Evolutionary conservation across 2,329 filamentous ascomycete species (phyloP).

Genomic region (Pestalotiopsis sp.): DNA sequence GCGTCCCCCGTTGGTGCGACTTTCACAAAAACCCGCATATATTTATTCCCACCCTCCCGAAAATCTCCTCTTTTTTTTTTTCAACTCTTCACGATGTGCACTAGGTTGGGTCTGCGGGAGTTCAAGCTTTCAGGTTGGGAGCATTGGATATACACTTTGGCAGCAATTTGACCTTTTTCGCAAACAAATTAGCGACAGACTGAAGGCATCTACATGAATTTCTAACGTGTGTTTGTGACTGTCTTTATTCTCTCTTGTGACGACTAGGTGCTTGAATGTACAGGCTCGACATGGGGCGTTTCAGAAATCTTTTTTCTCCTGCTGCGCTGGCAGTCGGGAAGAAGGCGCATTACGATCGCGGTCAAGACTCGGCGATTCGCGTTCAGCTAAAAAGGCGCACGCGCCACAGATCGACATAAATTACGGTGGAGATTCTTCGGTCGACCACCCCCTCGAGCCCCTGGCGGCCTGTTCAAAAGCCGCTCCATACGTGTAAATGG

Average conservation of each 20-base stretch:
- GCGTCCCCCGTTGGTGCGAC: conserved; percentile 16
- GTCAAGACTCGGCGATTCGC: background rate
- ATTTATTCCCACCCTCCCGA: conserved; percentile 1
- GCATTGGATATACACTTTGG: conserved; percentile 10
- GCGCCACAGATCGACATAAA: background rate
- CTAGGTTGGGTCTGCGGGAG: conserved; percentile 11
- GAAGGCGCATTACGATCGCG: background rate
- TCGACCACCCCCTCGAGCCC: background rate
- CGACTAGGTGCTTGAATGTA: too few species aligned
- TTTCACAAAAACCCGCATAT: conserved; percentile 13
- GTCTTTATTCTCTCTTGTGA: background rate
- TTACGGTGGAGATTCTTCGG: background rate
- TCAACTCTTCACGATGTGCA: conserved; percentile 9
- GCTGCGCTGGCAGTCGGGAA: background rate
- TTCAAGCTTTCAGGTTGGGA: conserved; percentile 9
- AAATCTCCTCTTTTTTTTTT: conserved; percentile 16
- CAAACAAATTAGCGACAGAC: background rate
- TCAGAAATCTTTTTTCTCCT: background rate
- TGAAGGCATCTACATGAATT: background rate
- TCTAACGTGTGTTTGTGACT: background rate
- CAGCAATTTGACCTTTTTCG: conserved; percentile 12
- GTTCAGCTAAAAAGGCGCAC: background rate
- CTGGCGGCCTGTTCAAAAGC: background rate
- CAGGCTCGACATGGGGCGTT: background rate
- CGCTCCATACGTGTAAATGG: background rate